Base-by-base conservation (phyloP, 768 basidiomycete genomes). In the Kwoniella newhampshirensis region DNA sequence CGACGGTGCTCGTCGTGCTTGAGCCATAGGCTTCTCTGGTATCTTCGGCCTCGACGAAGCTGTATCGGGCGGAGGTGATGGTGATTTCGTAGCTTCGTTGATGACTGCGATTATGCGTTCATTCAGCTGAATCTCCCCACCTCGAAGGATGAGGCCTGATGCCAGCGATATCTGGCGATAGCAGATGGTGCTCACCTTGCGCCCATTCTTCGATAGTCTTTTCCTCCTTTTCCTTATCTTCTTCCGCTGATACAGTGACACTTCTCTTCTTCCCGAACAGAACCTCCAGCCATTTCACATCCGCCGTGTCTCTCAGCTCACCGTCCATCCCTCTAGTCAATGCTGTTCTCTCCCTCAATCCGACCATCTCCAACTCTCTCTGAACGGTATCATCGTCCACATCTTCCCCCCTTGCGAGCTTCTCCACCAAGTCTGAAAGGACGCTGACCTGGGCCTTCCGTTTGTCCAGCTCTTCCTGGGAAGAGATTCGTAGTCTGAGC, bases 321-420 rank as follows among this genome's bases (percentile, higher is more conserved):
- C 43, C 25, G 0, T 62, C 65, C 0, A 65, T 26, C 4, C 62
- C 68, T 30, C 54, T 62, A 5, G 62, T 55, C 37, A 66, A 45
- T 18, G 58, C 46, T 30, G 51, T 67, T n/a, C 75, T 41, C 54
- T 77, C 75, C 30, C 71, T 64, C 21, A 78, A 46, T 9, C 77
- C 77, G 12, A 78, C 77, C 62, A 77, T 66, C 60, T 76, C 75
- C 45, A 78, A 48, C 42, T 74, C 70, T 28, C 75, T 59, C 51
- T 74, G 67, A 9, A 76, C 50, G 27, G 71, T 68, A 18, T 62
- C 66, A 32, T 71, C 67, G 26, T 45, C 51, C 3, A 67, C 35
- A 18, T 18, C 30, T 7, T 53, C 55, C n/a, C 62, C 66, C 15
- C 48, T 48, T 28, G 51, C 50, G 18, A 63, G 45, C 20, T 62